Evolutionary conservation across 2,329 filamentous ascomycete genomes (phyloP), one percentile per base, ranked within the genome.

Genomic region (Truncatella angustata): DNA sequence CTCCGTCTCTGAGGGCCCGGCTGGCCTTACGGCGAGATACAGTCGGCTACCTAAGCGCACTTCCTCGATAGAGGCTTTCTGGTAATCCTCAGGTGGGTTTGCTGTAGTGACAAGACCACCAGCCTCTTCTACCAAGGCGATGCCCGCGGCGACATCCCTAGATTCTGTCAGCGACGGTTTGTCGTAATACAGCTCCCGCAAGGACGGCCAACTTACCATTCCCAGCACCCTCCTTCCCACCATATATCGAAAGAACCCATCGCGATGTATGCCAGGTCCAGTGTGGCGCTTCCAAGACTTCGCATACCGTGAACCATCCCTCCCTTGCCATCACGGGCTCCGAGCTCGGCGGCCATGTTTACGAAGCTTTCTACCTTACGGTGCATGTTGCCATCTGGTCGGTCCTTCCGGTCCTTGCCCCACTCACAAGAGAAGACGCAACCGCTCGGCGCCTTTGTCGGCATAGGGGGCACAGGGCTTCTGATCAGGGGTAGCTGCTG

Each of bases 201-300:
- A n/a, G n/a, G n/a, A n/a, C n/a, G 36, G 84, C 10, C 4, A 32
- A 42, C 47, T 30, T 34, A 50, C 47, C 88, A 91, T 68, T 91
- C 88, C 87, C 87, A 90, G 62, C 87, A 90, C 0, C 87, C 87
- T 3, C 87, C 88, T 64, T 91, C 87, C 87, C 87, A 91, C 87
- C 88, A 91, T 10, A 91, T 89, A 68, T 91, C 88, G 58, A 91
- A 85, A 0, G 83, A 76, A 0, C 88, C 88, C 79, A 88, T 88
- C 11, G 88, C 88, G 9, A 83, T 82, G 65, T 91, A 91, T 0
- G 87, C 87, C 45, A 91, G 69, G 66, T 91, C 88, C 50, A 91
- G 64, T 1, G 88, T 89, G 7, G 88, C 88, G 62, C 86, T 87
- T 3, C 87, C 87, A 52, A 91, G 65, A 66, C 86, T 88, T 55